These are phyloP conservation scores for Durio zibethinus DNA, from an alignment of 345 rosid species.

Conservation along the genomic window DNA sequence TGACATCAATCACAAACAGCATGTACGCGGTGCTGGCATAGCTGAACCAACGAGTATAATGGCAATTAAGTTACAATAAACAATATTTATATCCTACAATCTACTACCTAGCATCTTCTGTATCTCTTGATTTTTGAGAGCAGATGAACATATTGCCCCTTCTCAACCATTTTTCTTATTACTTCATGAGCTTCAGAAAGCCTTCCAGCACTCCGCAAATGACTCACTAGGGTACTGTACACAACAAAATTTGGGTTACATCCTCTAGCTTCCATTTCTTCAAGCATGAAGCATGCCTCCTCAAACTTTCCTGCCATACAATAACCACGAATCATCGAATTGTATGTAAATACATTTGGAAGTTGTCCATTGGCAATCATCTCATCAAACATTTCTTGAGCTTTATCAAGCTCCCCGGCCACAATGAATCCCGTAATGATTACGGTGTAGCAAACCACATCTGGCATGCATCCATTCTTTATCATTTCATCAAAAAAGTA, in stretches of 20 bases:
- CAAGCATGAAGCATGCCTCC: constrained; percentile 68
- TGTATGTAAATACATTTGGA: constrained; percentile 82
- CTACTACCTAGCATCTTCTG: constrained; percentile 35
- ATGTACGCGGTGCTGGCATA: constrained; percentile 15
- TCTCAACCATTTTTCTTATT: constrained; percentile 66
- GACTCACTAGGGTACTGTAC: constrained; percentile 72
- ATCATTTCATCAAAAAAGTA: constrained; percentile 74
- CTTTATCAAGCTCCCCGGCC: constrained; percentile 68
- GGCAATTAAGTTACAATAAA: constrained; percentile 15
- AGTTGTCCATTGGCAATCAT: constrained; percentile 62
- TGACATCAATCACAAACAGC: constrained; percentile 13
- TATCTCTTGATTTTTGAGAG: constrained; percentile 45
- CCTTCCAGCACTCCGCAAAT: constrained; percentile 73
- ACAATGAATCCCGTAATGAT: constrained; percentile 74
- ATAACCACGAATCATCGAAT: constrained; percentile 80
- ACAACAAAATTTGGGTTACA: constrained; percentile 83
- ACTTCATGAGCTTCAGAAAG: constrained; percentile 65
- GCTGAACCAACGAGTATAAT: constrained; percentile 14
- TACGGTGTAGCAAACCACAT: constrained; percentile 82
- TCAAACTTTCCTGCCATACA: constrained; percentile 70
- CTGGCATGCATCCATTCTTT: constrained; percentile 60
- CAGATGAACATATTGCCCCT: constrained; percentile 63
- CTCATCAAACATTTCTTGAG: constrained; percentile 57
- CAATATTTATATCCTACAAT: constrained; percentile 15
- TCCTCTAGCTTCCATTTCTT: constrained; percentile 82